phyloP scores from a whole-genome alignment of 148 eudicot species.

The Chenopodium formosanum region DNA sequence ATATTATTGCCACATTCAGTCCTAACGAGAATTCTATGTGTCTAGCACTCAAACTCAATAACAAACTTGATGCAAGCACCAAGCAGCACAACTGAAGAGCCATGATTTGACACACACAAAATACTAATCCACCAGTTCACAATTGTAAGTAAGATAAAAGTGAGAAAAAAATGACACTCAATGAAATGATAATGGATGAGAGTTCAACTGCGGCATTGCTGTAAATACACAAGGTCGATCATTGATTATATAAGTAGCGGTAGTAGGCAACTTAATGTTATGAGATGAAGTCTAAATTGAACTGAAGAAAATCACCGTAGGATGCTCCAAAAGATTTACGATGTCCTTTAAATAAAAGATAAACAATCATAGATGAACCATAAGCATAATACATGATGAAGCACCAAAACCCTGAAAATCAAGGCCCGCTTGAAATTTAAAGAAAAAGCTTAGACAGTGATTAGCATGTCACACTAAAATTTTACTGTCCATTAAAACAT shows the following conservation, averaged over 20 bases:
- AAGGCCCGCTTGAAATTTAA: background rate
- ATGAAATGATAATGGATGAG: background rate
- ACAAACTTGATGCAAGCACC: background rate
- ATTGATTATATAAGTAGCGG: background rate
- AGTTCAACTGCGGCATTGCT: background rate
- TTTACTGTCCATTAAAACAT: background rate
- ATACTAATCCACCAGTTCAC: background rate
- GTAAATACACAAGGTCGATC: background rate
- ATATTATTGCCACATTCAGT: background rate
- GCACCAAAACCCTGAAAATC: background rate
- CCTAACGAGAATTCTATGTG: background rate
- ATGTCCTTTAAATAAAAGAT: background rate
- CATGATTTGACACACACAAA: background rate
- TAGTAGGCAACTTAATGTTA: background rate
- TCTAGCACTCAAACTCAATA: background rate
- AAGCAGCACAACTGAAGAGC: background rate
- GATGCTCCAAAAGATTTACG: background rate
- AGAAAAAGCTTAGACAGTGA: background rate
- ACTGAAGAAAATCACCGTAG: background rate
- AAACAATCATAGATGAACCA: background rate
- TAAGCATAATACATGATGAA: background rate
- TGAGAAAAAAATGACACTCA: background rate
- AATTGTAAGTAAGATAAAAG: background rate
- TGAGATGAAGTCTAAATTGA: background rate
- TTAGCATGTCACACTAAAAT: background rate